A percentile compares a stretch with the other conserved stretches of the same genome.
phyloP scores from a whole-genome alignment of 768 basidiomycete species.

The Russula abietina region DNA sequence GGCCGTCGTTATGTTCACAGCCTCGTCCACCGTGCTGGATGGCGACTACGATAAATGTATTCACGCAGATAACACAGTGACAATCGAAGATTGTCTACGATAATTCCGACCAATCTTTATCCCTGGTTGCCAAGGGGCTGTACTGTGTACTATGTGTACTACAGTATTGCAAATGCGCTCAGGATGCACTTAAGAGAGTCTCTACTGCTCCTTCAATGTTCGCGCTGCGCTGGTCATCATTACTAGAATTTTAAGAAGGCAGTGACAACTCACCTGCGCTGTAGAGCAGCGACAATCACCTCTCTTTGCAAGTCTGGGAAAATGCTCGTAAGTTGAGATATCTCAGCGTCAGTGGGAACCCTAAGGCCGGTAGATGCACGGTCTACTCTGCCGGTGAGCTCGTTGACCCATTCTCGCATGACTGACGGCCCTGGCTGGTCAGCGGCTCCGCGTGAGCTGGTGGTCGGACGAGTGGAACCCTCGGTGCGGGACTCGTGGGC shows the following conservation, averaged over 20 bases:
- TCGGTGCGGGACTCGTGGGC: slow-evolving; percentile 37
- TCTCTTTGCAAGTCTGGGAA: slow-evolving; percentile 77
- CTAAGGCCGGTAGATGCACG: slow-evolving; percentile 52
- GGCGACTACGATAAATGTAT: slow-evolving; percentile 5
- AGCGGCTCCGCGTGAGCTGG: not conserved
- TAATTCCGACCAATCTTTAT: not conserved
- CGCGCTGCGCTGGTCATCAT: slow-evolving; percentile 40
- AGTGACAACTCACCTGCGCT: slow-evolving; percentile 58
- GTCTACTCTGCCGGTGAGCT: slow-evolving; percentile 61
- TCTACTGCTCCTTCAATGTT: slow-evolving; percentile 82
- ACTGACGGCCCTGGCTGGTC: slow-evolving; percentile 38
- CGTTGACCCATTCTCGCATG: slow-evolving; percentile 74
- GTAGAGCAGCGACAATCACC: slow-evolving; percentile 67
- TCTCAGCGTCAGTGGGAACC: slow-evolving; percentile 70
- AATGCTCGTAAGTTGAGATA: slow-evolving; percentile 67
- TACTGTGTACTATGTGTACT: too few species aligned
- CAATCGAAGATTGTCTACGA: not conserved
- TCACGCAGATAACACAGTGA: slow-evolving; percentile 5
- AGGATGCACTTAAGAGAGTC: slow-evolving; percentile 51
- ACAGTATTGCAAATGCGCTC: not conserved
- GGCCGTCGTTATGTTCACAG: slow-evolving; percentile 5
- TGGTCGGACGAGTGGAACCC: slow-evolving; percentile 19
- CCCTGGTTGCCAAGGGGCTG: not conserved
- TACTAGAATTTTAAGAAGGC: slow-evolving; percentile 9
- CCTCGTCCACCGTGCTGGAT: not conserved